These are phyloP conservation scores for Solanum paucissectum DNA, from an alignment of 257 asterid species.

Conservation along the genomic window DNA sequence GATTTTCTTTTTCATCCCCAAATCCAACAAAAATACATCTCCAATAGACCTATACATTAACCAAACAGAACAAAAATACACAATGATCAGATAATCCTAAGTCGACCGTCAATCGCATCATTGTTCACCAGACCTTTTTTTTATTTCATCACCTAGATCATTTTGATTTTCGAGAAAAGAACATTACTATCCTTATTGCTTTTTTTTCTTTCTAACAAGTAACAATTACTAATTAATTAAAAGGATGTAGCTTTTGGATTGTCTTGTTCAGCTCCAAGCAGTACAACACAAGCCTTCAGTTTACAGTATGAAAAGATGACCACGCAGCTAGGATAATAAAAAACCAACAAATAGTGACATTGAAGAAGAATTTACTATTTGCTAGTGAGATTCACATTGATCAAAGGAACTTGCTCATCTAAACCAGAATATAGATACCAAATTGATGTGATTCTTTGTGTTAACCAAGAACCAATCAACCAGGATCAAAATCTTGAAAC, in stretches of 20 bases:
- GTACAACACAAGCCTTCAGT: not conserved
- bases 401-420: not conserved
- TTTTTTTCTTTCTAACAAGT: not conserved
- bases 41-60: not conserved
- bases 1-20: not conserved
- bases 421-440: not conserved
- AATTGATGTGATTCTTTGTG: not conserved
- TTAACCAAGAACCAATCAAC: not conserved
- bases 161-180: not conserved
- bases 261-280: not conserved
- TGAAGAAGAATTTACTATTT: not conserved
- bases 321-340: not conserved
- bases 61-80: not conserved
- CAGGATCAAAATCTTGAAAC: not conserved
- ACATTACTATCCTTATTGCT: not conserved
- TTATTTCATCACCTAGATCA: not conserved
- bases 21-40: not conserved
- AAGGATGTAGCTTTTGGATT: not conserved
- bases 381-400: not conserved
- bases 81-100: not conserved
- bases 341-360: not conserved
- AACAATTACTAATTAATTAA: not conserved
- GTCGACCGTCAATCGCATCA: not conserved
- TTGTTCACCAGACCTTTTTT: not conserved
- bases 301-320: not conserved